These are phyloP conservation scores for Fusarium sp. DNA, from an alignment of 2,329 filamentous ascomycete species.

Conservation along the genomic window DNA sequence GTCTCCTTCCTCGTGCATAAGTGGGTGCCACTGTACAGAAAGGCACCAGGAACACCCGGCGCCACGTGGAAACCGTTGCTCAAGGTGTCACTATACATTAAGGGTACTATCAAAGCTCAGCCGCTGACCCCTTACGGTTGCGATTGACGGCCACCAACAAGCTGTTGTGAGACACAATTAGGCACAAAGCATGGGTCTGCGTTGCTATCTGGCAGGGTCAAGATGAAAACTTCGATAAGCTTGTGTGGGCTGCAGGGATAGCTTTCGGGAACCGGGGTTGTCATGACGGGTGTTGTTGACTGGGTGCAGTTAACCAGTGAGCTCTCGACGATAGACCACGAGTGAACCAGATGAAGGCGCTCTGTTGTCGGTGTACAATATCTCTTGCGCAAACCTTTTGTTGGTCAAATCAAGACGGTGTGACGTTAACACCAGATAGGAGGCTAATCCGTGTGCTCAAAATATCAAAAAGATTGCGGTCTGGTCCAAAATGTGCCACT, in stretches of 20 bases:
- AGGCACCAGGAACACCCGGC: conserved; percentile 30
- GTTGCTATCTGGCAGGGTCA: conserved; percentile 23
- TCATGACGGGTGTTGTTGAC: conserved; percentile 16
- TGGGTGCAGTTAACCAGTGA: conserved; percentile 34
- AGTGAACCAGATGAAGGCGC: conserved; percentile 7
- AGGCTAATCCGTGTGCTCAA: background rate
- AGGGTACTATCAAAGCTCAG: conserved; percentile 20
- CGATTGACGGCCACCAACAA: conserved; percentile 14
- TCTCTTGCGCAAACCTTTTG: background rate
- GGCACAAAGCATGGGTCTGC: conserved; percentile 26
- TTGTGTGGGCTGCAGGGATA: conserved; percentile 31
- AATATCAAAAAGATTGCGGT: background rate
- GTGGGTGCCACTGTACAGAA: conserved; percentile 32
- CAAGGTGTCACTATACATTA: conserved; percentile 31
- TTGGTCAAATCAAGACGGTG: conserved; percentile 23
- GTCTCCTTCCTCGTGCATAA: conserved; percentile 30
- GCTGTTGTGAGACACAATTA: conserved; percentile 35
- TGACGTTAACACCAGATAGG: conserved; percentile 23
- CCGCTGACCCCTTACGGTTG: conserved; percentile 5
- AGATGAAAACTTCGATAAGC: conserved; percentile 39
- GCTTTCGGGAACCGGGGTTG: conserved; percentile 30
- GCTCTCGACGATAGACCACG: conserved; percentile 38
- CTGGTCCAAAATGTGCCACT: background rate
- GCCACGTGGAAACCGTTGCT: conserved; percentile 41
- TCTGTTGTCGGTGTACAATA: conserved; percentile 25